Percentiles rank a stretch among this genome's conserved stretches.
Conservation (phyloP, 768 basidiomycete species). For the Rhodotorula sphaerocarpa region DNA sequence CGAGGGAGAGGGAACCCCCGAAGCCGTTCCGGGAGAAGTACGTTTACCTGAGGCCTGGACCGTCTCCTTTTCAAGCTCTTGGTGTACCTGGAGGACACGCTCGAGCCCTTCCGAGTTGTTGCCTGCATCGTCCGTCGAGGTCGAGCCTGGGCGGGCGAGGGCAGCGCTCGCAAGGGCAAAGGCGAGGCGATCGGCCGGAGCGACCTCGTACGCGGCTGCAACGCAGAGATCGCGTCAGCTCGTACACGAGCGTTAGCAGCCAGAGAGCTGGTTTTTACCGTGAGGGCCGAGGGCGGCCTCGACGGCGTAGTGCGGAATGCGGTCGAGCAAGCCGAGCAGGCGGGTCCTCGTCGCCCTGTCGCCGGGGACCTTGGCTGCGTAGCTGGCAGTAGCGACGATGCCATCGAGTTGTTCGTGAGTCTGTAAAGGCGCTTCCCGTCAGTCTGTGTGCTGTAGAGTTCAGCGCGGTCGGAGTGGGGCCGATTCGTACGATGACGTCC, state of each 20-base stretch:
- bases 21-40: background rate
- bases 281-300: slow-evolving; percentile 27
- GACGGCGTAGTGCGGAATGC: slow-evolving; percentile 13
- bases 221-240: background rate
- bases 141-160: slow-evolving; percentile 55
- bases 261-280: slow-evolving; percentile 6
- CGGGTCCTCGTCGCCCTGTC: background rate
- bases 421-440: background rate
- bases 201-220: slow-evolving; percentile 60
- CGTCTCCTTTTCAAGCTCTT: background rate
- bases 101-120: background rate
- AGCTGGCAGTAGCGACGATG: slow-evolving; percentile 26
- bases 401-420: slow-evolving; percentile 24
- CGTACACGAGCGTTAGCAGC: too few relatives aligned
- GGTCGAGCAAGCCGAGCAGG: slow-evolving; percentile 13
- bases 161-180: slow-evolving; percentile 69
- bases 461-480: slow-evolving; percentile 14
- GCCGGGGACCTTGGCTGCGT: background rate
- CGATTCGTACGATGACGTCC: slow-evolving; percentile 8
- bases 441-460: too few relatives aligned
- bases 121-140: background rate
- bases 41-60: background rate
- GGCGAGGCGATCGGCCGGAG: slow-evolving; percentile 59
- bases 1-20: too few relatives aligned
- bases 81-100: background rate